phyloP scores from a whole-genome alignment of 2,329 filamentous ascomycete species.

The Pleoardoris graminearum region DNA sequence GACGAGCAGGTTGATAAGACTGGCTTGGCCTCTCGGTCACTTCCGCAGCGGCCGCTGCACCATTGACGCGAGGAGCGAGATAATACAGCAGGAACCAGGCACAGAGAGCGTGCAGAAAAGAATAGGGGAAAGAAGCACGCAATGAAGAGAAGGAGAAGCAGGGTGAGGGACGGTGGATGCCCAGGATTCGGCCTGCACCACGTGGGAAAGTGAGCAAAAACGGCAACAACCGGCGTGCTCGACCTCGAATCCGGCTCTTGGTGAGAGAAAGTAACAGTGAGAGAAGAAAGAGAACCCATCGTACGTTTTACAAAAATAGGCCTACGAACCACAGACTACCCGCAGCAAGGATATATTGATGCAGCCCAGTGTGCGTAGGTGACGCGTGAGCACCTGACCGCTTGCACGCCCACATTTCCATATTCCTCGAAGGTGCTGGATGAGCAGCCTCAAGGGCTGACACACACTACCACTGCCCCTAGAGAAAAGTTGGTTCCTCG shows the following conservation, averaged over 20 bases:
- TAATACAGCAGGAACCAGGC: conserved; percentile 16
- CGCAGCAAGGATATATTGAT: no score
- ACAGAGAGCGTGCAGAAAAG: conserved; percentile 16
- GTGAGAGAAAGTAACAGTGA: conserved; percentile 58
- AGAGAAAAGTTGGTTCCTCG: no score
- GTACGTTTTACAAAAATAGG: background rate
- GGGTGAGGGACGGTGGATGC: conserved; percentile 33
- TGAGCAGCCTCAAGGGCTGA: no score
- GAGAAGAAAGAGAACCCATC: conserved; percentile 70
- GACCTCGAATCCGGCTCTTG: conserved; percentile 54
- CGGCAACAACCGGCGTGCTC: conserved; percentile 60
- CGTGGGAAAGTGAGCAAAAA: conserved; percentile 34
- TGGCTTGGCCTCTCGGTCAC: conserved; percentile 29
- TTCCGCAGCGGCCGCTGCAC: conserved; percentile 27
- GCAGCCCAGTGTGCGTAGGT: no score
- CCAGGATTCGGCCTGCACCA: conserved; percentile 31
- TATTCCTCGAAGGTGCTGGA: no score
- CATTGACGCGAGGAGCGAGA: conserved; percentile 12
- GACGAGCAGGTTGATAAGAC: conserved; percentile 31
- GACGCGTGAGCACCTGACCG: no score
- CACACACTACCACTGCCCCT: no score
- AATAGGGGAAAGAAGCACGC: conserved; percentile 30
- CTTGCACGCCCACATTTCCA: no score
- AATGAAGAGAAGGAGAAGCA: conserved; percentile 27
- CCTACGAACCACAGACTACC: background rate